phyloP scores from a whole-genome alignment of 2,329 filamentous ascomycete species.

The Colletotrichum sp. region DNA sequence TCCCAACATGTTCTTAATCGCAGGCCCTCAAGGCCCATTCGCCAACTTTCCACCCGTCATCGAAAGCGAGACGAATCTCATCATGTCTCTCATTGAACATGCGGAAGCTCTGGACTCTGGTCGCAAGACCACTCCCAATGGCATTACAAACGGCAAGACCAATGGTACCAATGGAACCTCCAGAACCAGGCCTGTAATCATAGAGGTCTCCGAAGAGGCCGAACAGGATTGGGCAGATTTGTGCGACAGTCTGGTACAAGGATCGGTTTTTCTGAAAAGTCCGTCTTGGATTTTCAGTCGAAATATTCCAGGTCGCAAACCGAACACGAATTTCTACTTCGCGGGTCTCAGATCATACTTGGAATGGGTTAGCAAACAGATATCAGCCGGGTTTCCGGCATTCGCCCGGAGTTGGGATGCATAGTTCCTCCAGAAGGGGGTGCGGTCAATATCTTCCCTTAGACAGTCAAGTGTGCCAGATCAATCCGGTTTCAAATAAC shows the following conservation, averaged over 20 bases:
- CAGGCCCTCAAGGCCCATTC: not conserved
- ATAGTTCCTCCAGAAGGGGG: not conserved
- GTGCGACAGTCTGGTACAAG: not conserved
- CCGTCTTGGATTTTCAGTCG: not conserved
- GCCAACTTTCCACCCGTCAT: not conserved
- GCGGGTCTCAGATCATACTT: not conserved
- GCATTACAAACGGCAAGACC: not conserved
- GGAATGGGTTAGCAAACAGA: not conserved
- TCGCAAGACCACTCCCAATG: accelerated
- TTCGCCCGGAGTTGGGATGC: not conserved
- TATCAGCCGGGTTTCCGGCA: not conserved
- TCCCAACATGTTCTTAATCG: not conserved
- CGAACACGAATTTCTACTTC: not conserved
- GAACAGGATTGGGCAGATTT: not conserved
- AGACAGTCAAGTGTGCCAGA: not conserved
- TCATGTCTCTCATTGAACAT: not conserved
- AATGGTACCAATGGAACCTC: not conserved
- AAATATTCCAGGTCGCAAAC: not conserved
- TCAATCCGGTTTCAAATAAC: not conserved
- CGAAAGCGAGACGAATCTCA: not conserved
- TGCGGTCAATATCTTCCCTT: not conserved
- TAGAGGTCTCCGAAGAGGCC: not conserved
- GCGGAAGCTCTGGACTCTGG: not conserved
- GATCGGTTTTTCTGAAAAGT: not conserved
- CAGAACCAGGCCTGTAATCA: not conserved